Conservation (phyloP, 139 green algal genomes). For the Trebouxia sp. region DNA sequence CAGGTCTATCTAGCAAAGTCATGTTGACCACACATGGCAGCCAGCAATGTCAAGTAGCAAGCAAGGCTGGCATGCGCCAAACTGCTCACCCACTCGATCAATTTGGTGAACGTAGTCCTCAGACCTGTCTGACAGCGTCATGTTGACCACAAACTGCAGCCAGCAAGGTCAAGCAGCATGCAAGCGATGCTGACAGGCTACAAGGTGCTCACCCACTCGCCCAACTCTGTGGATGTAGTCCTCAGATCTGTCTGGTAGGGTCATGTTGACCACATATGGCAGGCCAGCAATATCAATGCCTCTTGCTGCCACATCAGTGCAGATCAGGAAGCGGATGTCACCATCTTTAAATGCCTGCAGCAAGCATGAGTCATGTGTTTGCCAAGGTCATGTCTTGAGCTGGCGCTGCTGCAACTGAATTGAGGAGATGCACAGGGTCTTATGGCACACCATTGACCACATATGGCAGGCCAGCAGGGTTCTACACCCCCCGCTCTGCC, state of each 20-base stretch:
- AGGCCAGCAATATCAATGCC: constrained; percentile 86
- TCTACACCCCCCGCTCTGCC: too few relatives aligned
- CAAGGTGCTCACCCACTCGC: constrained; percentile 52
- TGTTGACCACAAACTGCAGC: too few relatives aligned
- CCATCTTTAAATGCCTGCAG: constrained; percentile 77
- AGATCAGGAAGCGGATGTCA: constrained; percentile 83
- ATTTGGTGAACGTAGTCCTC: too few relatives aligned
- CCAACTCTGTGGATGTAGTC: constrained; percentile 87
- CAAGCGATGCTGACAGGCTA: too few relatives aligned
- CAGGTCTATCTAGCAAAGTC: constrained; percentile 73
- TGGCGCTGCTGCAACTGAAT: too few relatives aligned
- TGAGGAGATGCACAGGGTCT: too few relatives aligned
- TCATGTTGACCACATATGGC: constrained; percentile 90
- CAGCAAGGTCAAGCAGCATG: background rate
- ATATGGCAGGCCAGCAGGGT: too few relatives aligned
- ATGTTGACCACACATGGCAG: constrained; percentile 88
- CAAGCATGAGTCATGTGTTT: background rate
- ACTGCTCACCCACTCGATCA: too few relatives aligned
- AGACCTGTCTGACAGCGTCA: too few relatives aligned
- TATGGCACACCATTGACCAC: too few relatives aligned
- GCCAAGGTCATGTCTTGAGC: too few relatives aligned
- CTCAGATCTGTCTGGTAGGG: constrained; percentile 74
- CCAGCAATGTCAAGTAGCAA: constrained; percentile 84
- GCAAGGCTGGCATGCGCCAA: too few relatives aligned
- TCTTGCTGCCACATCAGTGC: constrained; percentile 85